Conservation (phyloP, 2,329 filamentous ascomycete genomes). For the Periconia digitata region DNA sequence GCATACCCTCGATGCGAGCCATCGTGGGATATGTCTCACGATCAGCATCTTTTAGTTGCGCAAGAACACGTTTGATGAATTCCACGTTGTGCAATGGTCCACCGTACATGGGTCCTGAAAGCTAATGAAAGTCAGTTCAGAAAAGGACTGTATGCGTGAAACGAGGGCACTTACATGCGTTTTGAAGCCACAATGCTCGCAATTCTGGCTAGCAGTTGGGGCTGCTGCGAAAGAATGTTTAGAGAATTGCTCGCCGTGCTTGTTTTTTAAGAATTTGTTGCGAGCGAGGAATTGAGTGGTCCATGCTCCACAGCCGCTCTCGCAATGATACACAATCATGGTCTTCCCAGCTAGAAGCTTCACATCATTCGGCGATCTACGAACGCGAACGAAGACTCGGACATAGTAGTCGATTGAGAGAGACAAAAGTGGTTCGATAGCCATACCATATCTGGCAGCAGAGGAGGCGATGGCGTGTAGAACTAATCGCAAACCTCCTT, state of each 20-base stretch:
- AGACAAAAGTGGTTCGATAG: conserved; percentile 87
- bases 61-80: conserved; percentile 79
- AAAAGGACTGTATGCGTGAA: not conserved
- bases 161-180: conserved; percentile 60
- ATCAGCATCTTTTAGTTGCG: conserved; percentile 68
- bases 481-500: conserved; percentile 84
- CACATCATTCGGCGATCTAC: conserved; percentile 78
- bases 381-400: conserved; percentile 81
- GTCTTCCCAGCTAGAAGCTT: conserved; percentile 90
- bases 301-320: conserved; percentile 90
- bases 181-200: conserved; percentile 81
- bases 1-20: conserved; percentile 84
- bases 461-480: conserved; percentile 78
- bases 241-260: conserved; percentile 68
- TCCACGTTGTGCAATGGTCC: conserved; percentile 82
- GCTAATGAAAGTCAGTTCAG: conserved; percentile 16
- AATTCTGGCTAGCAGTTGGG: conserved; percentile 66
- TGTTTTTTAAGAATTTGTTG: conserved; percentile 67
- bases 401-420: conserved; percentile 96
- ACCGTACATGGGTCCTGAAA: conserved; percentile 93
- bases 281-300: conserved; percentile 75
- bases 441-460: conserved; percentile 80
- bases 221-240: conserved; percentile 77
- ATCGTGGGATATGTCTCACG: conserved; percentile 75
- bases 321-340: conserved; percentile 91